Evolutionary conservation across 768 basidiomycete genomes (phyloP).

Genomic region (Kwoniella europaea): DNA sequence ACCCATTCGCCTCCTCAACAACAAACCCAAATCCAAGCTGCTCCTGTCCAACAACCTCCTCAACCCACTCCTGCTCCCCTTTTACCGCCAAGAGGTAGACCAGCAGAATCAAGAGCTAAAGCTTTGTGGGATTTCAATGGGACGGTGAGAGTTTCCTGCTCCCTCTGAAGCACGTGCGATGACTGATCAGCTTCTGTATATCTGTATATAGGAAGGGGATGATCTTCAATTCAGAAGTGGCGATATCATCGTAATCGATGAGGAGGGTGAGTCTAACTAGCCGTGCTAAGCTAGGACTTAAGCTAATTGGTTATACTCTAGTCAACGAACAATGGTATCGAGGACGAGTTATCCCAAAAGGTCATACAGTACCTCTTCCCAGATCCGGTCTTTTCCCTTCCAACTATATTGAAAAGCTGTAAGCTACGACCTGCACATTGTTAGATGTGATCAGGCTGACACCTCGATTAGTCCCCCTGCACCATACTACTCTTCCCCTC

Average conservation of each 20-base stretch:
- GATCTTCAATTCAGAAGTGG: slow-evolving; percentile 76
- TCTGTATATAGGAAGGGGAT: slow-evolving; percentile 70
- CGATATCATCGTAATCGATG: slow-evolving; percentile 74
- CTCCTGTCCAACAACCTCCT: neutral
- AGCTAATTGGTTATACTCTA: slow-evolving; percentile 64
- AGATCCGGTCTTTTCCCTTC: slow-evolving; percentile 48
- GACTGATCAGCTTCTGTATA: slow-evolving; percentile 10
- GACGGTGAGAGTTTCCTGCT: slow-evolving; percentile 29
- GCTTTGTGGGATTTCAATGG: slow-evolving; percentile 53
- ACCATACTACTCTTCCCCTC: slow-evolving; percentile 23
- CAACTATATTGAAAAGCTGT: slow-evolving; percentile 52
- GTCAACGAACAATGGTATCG: slow-evolving; percentile 66
- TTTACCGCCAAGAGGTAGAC: slow-evolving; percentile 30
- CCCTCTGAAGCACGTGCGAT: neutral
- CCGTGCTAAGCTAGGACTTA: slow-evolving; percentile 62
- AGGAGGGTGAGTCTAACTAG: slow-evolving; percentile 60
- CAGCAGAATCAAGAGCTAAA: slow-evolving; percentile 24
- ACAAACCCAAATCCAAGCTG: slow-evolving; percentile 12
- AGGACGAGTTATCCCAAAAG: slow-evolving; percentile 66
- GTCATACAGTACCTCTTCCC: slow-evolving; percentile 37
- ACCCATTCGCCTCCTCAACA: slow-evolving; percentile 3
- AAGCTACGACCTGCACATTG: neutral
- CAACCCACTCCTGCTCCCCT: slow-evolving; percentile 6
- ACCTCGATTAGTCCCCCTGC: slow-evolving; percentile 11
- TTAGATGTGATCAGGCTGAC: neutral